Conservation (phyloP, 208 protist genomes). For the Crithidia fasciculata region DNA sequence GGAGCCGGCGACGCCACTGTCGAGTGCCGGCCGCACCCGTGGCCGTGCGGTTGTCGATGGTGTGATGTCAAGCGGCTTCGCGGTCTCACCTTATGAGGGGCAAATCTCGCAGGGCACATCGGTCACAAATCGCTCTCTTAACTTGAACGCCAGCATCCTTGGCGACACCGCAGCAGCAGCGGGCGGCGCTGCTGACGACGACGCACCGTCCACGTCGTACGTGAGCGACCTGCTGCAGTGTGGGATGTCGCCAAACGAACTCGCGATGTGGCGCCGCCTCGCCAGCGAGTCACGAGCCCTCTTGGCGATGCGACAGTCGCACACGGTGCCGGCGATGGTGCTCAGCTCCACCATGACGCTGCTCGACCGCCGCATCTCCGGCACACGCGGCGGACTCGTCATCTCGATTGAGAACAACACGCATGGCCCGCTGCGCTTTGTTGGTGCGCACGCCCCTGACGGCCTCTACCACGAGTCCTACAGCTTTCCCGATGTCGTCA, state of each 20-base stretch:
- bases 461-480: constrained; percentile 46
- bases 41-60: not conserved
- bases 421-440: constrained; percentile 42
- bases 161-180: no score
- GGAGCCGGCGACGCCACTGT: constrained; percentile 16
- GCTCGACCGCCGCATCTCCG: constrained; percentile 45
- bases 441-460: constrained; percentile 50
- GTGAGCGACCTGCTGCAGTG: constrained; percentile 22
- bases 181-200: constrained; percentile 5
- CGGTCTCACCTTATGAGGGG: not conserved
- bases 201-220: not conserved
- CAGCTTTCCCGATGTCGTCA: constrained; percentile 62
- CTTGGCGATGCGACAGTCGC: constrained; percentile 51
- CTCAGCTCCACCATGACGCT: constrained; percentile 57
- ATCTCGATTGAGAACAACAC: constrained; percentile 72
- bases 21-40: not conserved
- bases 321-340: constrained; percentile 53
- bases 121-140: not conserved
- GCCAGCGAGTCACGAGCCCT: constrained; percentile 62
- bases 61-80: not conserved
- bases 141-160: not conserved
- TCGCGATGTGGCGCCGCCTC: constrained; percentile 62
- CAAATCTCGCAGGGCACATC: constrained; percentile 10
- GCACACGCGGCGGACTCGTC: constrained; percentile 46
- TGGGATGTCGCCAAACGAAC: constrained; percentile 49